Conservation (phyloP, 2,329 filamentous ascomycete species). For the Fusarium ambrosium region DNA sequence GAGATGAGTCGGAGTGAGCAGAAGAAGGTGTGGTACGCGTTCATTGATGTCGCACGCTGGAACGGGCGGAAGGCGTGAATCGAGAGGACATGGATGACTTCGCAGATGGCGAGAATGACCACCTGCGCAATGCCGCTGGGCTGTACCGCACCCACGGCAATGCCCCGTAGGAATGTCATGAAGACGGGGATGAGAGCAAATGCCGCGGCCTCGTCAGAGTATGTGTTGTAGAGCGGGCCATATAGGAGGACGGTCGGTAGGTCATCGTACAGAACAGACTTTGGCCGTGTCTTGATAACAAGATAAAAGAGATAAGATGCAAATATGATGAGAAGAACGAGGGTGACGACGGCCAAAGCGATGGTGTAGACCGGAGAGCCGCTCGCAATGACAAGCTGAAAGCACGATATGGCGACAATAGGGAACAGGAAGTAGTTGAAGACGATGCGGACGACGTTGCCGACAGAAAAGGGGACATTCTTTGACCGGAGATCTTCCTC, state of each 20-base stretch:
- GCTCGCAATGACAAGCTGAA: conserved; percentile 84
- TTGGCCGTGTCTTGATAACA: conserved; percentile 84
- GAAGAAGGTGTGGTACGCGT: conserved; percentile 92
- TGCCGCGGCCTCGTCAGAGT: conserved; percentile 90
- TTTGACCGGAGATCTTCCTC: conserved; percentile 92
- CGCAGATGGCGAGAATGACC: conserved; percentile 91
- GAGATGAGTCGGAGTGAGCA: conserved; percentile 81
- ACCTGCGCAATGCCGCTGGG: conserved; percentile 94
- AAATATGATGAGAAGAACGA: conserved; percentile 80
- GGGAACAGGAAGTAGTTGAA: conserved; percentile 95
- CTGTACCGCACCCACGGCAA: conserved; percentile 93
- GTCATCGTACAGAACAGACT: conserved; percentile 92
- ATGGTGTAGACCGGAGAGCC: conserved; percentile 79
- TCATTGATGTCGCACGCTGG: conserved; percentile 94
- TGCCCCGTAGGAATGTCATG: conserved; percentile 86
- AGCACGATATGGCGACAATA: conserved; percentile 87
- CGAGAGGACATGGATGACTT: conserved; percentile 90
- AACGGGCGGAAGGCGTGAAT: conserved; percentile 93
- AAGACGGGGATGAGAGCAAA: conserved; percentile 91
- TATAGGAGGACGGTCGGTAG: conserved; percentile 90
- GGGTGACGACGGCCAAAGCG: conserved; percentile 79
- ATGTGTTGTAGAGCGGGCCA: conserved; percentile 96
- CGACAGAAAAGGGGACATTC: conserved; percentile 88
- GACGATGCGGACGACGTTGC: conserved; percentile 85
- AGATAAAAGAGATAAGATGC: conserved; percentile 84